Evolutionary conservation across 1,139 yeast genomes (phyloP), one percentile per base, ranked within the genome.

Genomic region (Blastobotrys petasosporus): DNA sequence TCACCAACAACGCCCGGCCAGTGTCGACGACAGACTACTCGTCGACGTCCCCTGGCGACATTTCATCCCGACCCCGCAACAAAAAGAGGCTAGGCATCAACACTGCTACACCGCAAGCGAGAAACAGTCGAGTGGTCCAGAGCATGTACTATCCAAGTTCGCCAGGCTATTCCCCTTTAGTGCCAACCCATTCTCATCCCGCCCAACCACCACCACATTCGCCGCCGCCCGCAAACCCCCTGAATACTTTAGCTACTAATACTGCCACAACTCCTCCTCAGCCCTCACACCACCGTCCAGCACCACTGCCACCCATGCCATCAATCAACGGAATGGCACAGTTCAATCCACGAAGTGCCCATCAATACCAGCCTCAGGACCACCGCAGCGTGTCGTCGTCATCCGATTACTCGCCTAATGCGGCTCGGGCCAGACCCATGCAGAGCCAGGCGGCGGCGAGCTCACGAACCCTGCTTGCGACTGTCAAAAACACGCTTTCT

Each of bases 61-160:
- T 45, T n/a, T 40, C 44, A 6, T 45, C 47, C 2, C 35, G 47
- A 8, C 48, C 53, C 12, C 47, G 53, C 28, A 53, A 51, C 46
- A 51, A 49, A 41, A 51, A 49, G 47, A 49, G 48, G 46, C 46
- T 51, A 20, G 53, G 51, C 4, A 49, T 52, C 31, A 43, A 46
- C 49, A 38, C 50, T 37, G 2, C 47, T 34, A 46, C 29, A 36
- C 29, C 31, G 41, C 34, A 29, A 32, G 39, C 13, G 37, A 39
- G 29, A 35, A 42, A 32, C 39, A 33, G 34, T 17, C 10, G 39
- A 20, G 35, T 17, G 11, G 38, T 37, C 10, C 32, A 37, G 9
- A 11, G 17, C 17, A 8, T 37, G 32, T 28, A 37, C 40, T 11
- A 37, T 17, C 34, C 44, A 3, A 10, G 35, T 3, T 37, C 39